A percentile compares a stretch with the other conserved stretches of the same genome.
Conservation (phyloP, 495 filamentous ascomycete species). For the Penicillium chermesinum region DNA sequence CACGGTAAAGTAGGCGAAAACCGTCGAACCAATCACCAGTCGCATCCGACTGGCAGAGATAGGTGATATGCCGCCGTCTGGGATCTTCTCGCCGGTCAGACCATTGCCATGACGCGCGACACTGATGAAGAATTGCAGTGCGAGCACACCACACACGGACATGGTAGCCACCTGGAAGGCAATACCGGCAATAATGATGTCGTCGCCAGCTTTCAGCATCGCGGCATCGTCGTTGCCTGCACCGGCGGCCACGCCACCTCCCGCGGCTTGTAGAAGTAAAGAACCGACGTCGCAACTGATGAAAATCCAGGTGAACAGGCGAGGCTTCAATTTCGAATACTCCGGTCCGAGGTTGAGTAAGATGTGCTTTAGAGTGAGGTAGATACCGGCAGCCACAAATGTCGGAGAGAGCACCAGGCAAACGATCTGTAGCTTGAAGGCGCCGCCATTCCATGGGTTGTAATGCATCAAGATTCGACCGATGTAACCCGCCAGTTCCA, state of each 20-base stretch:
- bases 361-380: conserved; percentile 63
- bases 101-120: conserved; percentile 33
- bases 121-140: conserved; percentile 45
- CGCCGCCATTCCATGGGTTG: conserved; percentile 55
- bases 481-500: conserved; percentile 53
- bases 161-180: conserved; percentile 64
- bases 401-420: conserved; percentile 63
- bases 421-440: conserved; percentile 64
- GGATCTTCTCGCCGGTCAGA: conserved; percentile 26
- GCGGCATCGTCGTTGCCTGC: conserved; percentile 18
- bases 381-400: conserved; percentile 60
- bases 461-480: conserved; percentile 53
- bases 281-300: conserved; percentile 62
- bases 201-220: conserved; percentile 40
- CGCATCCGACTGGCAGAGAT: conserved; percentile 37
- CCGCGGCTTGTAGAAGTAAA: conserved; percentile 58
- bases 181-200: conserved; percentile 69
- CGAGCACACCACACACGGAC: conserved; percentile 49
- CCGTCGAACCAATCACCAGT: conserved; percentile 46
- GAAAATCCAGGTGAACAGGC: conserved; percentile 62
- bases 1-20: conserved; percentile 55
- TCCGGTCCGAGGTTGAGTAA: conserved; percentile 49
- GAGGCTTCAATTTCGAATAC: conserved; percentile 52
- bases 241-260: conserved; percentile 53
- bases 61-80: conserved; percentile 9